These are phyloP conservation scores for Coprinopsis cinerea DNA, from an alignment of 768 basidiomycete genomes.

Conservation along the genomic window DNA sequence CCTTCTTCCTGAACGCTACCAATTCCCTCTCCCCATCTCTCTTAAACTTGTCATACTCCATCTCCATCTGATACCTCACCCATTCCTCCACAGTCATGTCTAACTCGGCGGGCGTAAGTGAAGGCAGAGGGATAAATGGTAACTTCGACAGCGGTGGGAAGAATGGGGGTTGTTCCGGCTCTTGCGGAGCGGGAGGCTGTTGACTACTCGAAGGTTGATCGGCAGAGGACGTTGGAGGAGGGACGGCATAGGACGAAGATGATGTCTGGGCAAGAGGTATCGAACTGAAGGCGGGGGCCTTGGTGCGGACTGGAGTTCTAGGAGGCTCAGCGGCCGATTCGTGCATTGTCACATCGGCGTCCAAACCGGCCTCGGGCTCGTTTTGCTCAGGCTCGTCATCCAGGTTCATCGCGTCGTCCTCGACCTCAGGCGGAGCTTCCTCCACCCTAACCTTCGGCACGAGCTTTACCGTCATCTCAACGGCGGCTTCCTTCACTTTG, in stretches of 20 bases:
- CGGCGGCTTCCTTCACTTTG: conserved; percentile 9
- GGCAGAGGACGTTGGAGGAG: neutral
- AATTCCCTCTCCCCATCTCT: conserved; percentile 41
- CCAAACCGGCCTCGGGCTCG: neutral
- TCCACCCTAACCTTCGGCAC: too few species aligned
- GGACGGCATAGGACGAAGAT: neutral
- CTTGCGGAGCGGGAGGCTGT: neutral
- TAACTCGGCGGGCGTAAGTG: conserved; percentile 60
- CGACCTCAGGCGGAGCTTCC: too few species aligned
- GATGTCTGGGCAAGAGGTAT: neutral
- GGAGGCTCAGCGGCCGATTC: neutral
- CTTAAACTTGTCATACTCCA: conserved; percentile 53
- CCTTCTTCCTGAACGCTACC: conserved; percentile 32
- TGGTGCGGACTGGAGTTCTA: neutral
- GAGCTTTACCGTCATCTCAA: neutral
- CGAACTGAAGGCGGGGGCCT: neutral
- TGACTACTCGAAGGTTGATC: neutral
- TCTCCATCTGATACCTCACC: conserved; percentile 69
- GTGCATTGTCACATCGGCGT: neutral
- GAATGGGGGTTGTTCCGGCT: conserved; percentile 11
- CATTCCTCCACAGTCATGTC: conserved; percentile 82
- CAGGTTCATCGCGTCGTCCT: neutral
- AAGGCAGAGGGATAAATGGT: conserved; percentile 36
- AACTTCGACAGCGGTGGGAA: conserved; percentile 40
- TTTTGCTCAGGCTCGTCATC: neutral